phyloP scores from a whole-genome alignment of 2,329 filamentous ascomycete species.

The Fusarium pseudocircinatum region DNA sequence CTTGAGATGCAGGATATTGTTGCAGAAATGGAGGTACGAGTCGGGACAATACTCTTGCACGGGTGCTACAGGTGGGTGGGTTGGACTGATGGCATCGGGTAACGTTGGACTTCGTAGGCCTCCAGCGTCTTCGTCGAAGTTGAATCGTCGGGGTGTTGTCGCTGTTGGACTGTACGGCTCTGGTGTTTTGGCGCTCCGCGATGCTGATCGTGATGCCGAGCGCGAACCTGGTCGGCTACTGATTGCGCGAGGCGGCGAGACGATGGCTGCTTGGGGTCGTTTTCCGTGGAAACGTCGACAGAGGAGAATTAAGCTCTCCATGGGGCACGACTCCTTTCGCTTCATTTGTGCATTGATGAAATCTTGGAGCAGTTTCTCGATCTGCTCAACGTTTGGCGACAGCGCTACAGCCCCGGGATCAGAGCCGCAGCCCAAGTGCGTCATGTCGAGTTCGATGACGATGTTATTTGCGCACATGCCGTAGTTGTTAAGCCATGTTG shows the following conservation, averaged over 20 bases:
- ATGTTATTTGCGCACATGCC: constrained; percentile 49
- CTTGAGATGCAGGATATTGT: constrained; percentile 44
- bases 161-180: constrained; percentile 9
- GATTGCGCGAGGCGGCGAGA: background rate
- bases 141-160: background rate
- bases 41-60: constrained; percentile 45
- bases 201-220: constrained; percentile 14
- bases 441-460: constrained; percentile 54
- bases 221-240: constrained; percentile 26
- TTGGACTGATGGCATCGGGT: background rate
- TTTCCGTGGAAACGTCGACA: constrained; percentile 49
- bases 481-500: constrained; percentile 49
- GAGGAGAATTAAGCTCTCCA: constrained; percentile 47
- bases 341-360: constrained; percentile 44
- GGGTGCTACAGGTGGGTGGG: background rate
- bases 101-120: background rate
- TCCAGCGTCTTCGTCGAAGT: background rate
- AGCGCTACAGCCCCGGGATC: constrained; percentile 38
- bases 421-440: constrained; percentile 48
- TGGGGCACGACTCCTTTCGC: constrained; percentile 31
- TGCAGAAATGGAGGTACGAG: constrained; percentile 45
- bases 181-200: constrained; percentile 8
- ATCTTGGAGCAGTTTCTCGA: constrained; percentile 41
- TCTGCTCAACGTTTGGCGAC: constrained; percentile 35
- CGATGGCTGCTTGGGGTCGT: background rate